Conservation (phyloP, 2,329 filamentous ascomycete genomes). For the Fusarium piperis region DNA sequence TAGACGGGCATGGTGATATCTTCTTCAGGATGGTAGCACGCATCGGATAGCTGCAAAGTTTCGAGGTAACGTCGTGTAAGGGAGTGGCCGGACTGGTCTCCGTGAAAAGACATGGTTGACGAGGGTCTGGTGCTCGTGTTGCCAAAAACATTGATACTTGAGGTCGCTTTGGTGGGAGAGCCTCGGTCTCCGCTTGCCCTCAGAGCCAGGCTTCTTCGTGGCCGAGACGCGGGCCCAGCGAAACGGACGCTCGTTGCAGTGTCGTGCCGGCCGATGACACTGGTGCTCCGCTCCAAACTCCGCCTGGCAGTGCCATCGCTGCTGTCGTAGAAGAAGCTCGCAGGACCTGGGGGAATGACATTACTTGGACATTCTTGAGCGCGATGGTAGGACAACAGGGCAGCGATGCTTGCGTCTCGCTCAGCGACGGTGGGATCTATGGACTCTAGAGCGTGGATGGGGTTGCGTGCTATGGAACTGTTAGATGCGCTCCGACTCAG, state of each 20-base stretch:
- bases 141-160: slow-evolving; percentile 9
- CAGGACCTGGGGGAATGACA: slow-evolving; percentile 37
- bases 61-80: slow-evolving; percentile 39
- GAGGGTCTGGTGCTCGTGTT: slow-evolving; percentile 25
- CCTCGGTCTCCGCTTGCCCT: slow-evolving; percentile 43
- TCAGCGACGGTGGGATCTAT: slow-evolving; percentile 61
- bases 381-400: slow-evolving; percentile 66
- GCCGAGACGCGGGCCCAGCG: slow-evolving; percentile 48
- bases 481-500: slow-evolving; percentile 64
- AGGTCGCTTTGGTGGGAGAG: slow-evolving; percentile 12
- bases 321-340: slow-evolving; percentile 22
- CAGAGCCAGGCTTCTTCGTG: slow-evolving; percentile 43
- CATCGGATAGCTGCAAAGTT: slow-evolving; percentile 47
- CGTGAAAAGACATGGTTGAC: slow-evolving; percentile 24
- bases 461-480: slow-evolving; percentile 54
- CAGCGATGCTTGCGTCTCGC: slow-evolving; percentile 70
- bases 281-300: slow-evolving; percentile 20
- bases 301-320: slow-evolving; percentile 34
- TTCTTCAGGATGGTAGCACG: slow-evolving; percentile 60
- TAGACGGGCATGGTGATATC: slow-evolving; percentile 58
- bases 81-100: slow-evolving; percentile 11
- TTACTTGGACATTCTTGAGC: slow-evolving; percentile 53
- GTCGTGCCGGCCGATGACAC: slow-evolving; percentile 31
- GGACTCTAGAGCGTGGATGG: slow-evolving; percentile 55
- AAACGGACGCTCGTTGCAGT: slow-evolving; percentile 62